A percentile compares a stretch with the other conserved stretches of the same genome.
These are phyloP conservation scores for Rhizopogon roseolus DNA, from an alignment of 768 basidiomycete genomes.

Conservation along the genomic window DNA sequence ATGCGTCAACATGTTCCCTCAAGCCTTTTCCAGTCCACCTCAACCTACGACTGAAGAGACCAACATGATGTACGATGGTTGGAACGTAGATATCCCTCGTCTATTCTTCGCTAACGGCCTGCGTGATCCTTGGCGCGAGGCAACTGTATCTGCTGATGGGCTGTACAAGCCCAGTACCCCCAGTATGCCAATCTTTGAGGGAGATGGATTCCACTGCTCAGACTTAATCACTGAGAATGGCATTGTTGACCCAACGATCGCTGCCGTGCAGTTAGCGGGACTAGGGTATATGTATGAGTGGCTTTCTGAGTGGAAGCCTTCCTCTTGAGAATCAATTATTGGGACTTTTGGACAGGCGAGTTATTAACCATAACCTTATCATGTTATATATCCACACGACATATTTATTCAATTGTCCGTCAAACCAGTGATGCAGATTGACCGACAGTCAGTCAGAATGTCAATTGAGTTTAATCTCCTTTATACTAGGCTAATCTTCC, in stretches of 20 bases:
- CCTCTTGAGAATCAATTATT: background rate
- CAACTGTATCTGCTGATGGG: conserved; percentile 58
- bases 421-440: too few relatives aligned
- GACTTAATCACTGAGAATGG: conserved; percentile 44
- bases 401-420: too few relatives aligned
- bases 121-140: conserved; percentile 66
- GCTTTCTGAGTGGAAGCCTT: conserved; percentile 39
- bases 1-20: conserved; percentile 65
- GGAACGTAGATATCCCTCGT: conserved; percentile 51
- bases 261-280: conserved; percentile 47
- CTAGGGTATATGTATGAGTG: conserved; percentile 51
- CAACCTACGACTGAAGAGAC: conserved; percentile 38
- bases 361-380: background rate
- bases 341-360: background rate
- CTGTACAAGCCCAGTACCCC: conserved; percentile 41
- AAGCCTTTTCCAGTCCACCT: conserved; percentile 46
- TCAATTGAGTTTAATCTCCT: too few relatives aligned
- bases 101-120: conserved; percentile 70
- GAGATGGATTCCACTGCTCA: conserved; percentile 69
- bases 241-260: conserved; percentile 43
- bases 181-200: conserved; percentile 51
- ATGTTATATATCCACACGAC: background rate
- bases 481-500: too few relatives aligned
- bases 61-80: conserved; percentile 54
- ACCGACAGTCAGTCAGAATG: too few relatives aligned